Evolutionary conservation across 352 stramenopile species (phyloP).

Genomic region (Phytophthora rubi): DNA sequence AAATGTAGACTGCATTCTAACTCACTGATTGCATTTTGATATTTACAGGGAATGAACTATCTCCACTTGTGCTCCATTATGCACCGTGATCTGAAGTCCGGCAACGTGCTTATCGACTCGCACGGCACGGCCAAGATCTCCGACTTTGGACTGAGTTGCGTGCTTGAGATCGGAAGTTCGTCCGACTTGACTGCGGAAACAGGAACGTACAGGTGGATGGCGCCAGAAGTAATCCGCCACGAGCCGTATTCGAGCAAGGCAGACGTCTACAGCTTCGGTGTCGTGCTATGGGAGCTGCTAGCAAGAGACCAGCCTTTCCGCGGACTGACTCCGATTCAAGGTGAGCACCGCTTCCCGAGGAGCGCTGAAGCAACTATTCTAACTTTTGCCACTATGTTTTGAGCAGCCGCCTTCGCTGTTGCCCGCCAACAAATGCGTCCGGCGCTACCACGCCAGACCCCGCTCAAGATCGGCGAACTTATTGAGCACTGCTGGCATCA

Average conservation of each 20-base stretch:
- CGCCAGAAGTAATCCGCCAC: conserved; percentile 93
- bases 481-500: conserved; percentile 89
- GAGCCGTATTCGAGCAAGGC: conserved; percentile 95
- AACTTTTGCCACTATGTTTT: conserved; percentile 14
- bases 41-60: conserved; percentile 92
- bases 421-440: conserved; percentile 86
- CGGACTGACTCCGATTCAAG: conserved; percentile 85
- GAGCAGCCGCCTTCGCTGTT: conserved; percentile 79
- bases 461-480: conserved; percentile 80
- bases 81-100: conserved; percentile 96
- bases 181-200: conserved; percentile 87
- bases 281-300: conserved; percentile 89
- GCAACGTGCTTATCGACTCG: conserved; percentile 91
- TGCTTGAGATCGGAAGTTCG: conserved; percentile 80
- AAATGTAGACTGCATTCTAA: not conserved
- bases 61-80: conserved; percentile 94
- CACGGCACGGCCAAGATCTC: conserved; percentile 89
- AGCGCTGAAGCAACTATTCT: not conserved
- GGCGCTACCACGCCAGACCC: conserved; percentile 82
- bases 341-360: conserved; percentile 32
- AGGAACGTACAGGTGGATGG: conserved; percentile 95
- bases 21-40: conserved; percentile 12
- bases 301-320: conserved; percentile 86
- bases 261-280: conserved; percentile 95
- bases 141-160: conserved; percentile 88